Base-by-base conservation (phyloP, 345 rosid species). In the Durio zibethinus region DNA sequence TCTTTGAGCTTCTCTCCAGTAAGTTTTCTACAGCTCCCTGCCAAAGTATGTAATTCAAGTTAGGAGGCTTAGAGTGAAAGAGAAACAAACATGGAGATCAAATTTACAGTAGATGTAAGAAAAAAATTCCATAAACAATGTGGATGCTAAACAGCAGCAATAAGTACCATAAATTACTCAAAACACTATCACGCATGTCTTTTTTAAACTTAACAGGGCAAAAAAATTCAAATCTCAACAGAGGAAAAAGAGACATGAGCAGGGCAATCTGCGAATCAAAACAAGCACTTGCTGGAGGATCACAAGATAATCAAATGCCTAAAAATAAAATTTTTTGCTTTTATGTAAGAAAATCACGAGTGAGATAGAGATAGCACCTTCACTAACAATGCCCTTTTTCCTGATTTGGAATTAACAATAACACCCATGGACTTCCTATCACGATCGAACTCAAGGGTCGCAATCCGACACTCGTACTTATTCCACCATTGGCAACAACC, bases 401-500 rank as follows among this genome's bases (percentile, higher is more conserved):
- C 85, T 8, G 90, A 56, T 62, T 66, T 14, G 43, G 91, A 85
- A 36, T 79, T 83, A 43, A 82, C 89, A 76, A 91, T 86, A 65
- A 91, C 96, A 65, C 96, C 92, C 93, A 91, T 89, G 21, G 96
- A 91, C 81, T 91, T 91, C 82, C 96, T 80, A 78, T 91, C 92
- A 18, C 86, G 92, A 69, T 86, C 93, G 43, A 91, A 91, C 80
- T 91, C 93, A 76, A 91, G 89, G 42, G 93, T 89, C 45, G 86
- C 95, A 60, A 88, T 87, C 71, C 95, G 88, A 40, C 65, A 80
- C 61, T 87, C 92, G 84, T 64, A 68, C 81, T 82, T 78, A 66
- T 77, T 91, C 93, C 93, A 91, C 78, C 75, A 67, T 63, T 62
- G 84, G 76, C 85, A 87, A 76, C 91, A 89, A 82, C 87, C 95